A percentile compares a stretch with the other conserved stretches of the same genome.
Evolutionary conservation across 495 filamentous ascomycete genomes (phyloP).

Genomic region (Talaromyces nanjingensis): DNA sequence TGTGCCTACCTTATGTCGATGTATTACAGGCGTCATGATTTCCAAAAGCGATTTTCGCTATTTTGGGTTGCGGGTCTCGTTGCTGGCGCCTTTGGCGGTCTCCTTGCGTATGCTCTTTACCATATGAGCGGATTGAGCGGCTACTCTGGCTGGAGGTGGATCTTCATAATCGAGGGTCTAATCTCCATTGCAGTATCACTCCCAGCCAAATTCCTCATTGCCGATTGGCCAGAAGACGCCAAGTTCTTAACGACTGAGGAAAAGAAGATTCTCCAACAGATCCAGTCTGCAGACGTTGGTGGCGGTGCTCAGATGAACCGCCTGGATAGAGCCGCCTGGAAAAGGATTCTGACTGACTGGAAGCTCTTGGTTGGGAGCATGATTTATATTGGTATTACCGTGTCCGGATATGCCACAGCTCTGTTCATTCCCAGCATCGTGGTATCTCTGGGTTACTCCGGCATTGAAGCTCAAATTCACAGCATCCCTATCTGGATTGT

Average conservation of each 20-base stretch:
- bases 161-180: conserved; percentile 49
- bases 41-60: conserved; percentile 43
- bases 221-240: conserved; percentile 36
- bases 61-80: conserved; percentile 48
- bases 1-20: conserved; percentile 47
- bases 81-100: conserved; percentile 52
- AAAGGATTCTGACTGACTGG: conserved; percentile 39
- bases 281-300: conserved; percentile 29
- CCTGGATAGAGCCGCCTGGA: conserved; percentile 30
- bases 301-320: conserved; percentile 34
- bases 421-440: conserved; percentile 43
- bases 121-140: conserved; percentile 37
- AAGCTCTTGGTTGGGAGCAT: conserved; percentile 42
- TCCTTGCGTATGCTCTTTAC: conserved; percentile 47
- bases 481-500: conserved; percentile 37
- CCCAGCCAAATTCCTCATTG: conserved; percentile 40
- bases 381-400: conserved; percentile 34
- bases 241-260: conserved; percentile 36
- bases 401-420: conserved; percentile 33
- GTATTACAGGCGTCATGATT: conserved; percentile 46
- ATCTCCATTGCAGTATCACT: conserved; percentile 41
- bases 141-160: conserved; percentile 47
- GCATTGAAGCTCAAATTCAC: conserved; percentile 29
- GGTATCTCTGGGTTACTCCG: conserved; percentile 32
- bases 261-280: conserved; percentile 30